These are phyloP conservation scores for Cryphonectria radicalis DNA, from an alignment of 2,329 filamentous ascomycete species.

Conservation along the genomic window DNA sequence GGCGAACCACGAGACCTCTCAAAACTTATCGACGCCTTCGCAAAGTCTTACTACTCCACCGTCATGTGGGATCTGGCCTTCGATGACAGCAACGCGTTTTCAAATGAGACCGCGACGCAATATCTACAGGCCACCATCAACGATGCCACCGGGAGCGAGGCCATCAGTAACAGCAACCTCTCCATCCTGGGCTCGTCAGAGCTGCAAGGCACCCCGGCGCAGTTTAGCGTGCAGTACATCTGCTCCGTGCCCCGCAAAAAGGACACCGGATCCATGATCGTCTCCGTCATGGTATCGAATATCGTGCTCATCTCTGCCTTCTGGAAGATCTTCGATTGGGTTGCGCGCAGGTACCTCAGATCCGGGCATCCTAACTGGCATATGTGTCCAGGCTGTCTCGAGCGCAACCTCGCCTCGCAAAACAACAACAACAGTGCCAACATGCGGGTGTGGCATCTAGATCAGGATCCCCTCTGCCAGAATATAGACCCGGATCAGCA, in stretches of 20 bases:
- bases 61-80: conserved; percentile 26
- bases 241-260: conserved; percentile 23
- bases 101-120: neutral
- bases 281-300: conserved; percentile 20
- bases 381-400: conserved; percentile 16
- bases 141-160: neutral
- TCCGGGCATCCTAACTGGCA: conserved; percentile 14
- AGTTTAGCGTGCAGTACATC: conserved; percentile 25
- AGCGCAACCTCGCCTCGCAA: neutral
- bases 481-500: conserved; percentile 5
- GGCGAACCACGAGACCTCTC: conserved; percentile 9
- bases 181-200: conserved; percentile 19
- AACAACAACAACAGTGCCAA: neutral
- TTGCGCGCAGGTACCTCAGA: conserved; percentile 13
- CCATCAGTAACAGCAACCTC: neutral
- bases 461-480: conserved; percentile 22
- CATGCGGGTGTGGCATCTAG: conserved; percentile 11
- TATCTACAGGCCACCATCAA: conserved; percentile 15
- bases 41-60: conserved; percentile 22
- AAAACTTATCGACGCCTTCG: conserved; percentile 20
- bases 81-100: conserved; percentile 16
- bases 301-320: conserved; percentile 24
- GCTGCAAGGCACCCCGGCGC: conserved; percentile 10
- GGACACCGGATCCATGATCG: conserved; percentile 21
- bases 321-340: conserved; percentile 26